phyloP scores from a whole-genome alignment of 2,329 filamentous ascomycete genomes.

The Cryphonectria radicalis region DNA sequence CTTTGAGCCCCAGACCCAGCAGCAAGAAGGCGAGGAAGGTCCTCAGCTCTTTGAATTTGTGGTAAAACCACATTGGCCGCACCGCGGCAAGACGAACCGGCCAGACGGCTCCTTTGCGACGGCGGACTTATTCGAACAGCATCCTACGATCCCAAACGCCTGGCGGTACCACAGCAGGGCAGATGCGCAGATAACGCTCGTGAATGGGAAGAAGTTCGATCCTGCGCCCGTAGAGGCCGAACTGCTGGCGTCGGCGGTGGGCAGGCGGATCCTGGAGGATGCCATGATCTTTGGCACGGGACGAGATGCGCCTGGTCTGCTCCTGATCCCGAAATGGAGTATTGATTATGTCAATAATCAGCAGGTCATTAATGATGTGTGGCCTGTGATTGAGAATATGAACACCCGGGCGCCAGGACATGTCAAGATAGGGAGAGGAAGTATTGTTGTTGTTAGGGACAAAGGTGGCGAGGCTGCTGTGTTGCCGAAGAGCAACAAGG shows the following conservation, averaged over 20 bases:
- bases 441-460: conserved; percentile 52
- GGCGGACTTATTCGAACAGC: conserved; percentile 63
- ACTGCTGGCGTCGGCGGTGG: conserved; percentile 45
- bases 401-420: conserved; percentile 56
- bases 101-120: conserved; percentile 65
- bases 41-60: conserved; percentile 55
- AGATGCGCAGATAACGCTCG: conserved; percentile 64
- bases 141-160: conserved; percentile 53
- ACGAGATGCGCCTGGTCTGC: conserved; percentile 56
- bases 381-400: conserved; percentile 48
- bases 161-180: conserved; percentile 67
- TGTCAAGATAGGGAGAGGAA: conserved; percentile 52
- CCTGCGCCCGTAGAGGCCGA: conserved; percentile 63
- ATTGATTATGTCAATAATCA: conserved; percentile 35
- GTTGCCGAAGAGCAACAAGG: conserved; percentile 67
- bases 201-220: conserved; percentile 72
- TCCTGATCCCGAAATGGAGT: conserved; percentile 53
- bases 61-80: conserved; percentile 60
- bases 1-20: conserved; percentile 48
- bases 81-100: conserved; percentile 61
- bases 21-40: conserved; percentile 34
- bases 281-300: conserved; percentile 66
- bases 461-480: conserved; percentile 33
- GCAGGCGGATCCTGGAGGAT: conserved; percentile 50
- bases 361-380: conserved; percentile 46